Conservation (phyloP, 2,329 filamentous ascomycete species). For the Myriangium duriaei region DNA sequence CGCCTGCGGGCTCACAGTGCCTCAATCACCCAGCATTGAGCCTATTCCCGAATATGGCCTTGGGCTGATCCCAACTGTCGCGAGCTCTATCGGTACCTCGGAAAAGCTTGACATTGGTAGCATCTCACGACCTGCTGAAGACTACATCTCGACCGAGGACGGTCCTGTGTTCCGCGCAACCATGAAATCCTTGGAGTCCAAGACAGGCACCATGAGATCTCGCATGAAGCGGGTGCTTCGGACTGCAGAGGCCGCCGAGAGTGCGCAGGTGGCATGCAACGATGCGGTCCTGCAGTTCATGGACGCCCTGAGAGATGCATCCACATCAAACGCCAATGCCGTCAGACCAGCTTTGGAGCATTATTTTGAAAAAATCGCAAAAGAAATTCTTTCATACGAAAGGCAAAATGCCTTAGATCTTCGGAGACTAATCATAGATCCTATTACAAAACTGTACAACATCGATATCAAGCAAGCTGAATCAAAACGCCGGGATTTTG, state of each 20-base stretch:
- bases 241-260: conserved; percentile 77
- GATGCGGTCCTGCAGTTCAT: conserved; percentile 73
- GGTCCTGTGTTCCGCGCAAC: conserved; percentile 92
- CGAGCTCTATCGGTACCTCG: conserved; percentile 23
- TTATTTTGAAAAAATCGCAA: conserved; percentile 94
- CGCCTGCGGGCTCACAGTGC: conserved; percentile 30
- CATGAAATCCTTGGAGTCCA: conserved; percentile 91
- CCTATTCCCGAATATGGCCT: conserved; percentile 36
- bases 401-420: conserved; percentile 71
- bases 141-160: conserved; percentile 75
- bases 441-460: conserved; percentile 80
- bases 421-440: conserved; percentile 89
- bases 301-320: conserved; percentile 74
- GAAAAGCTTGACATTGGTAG: conserved; percentile 82
- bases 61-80: conserved; percentile 29
- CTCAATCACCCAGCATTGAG: conserved; percentile 35
- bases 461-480: conserved; percentile 97
- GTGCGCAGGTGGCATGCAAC: conserved; percentile 71
- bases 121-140: conserved; percentile 57
- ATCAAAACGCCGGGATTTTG: conserved; percentile 91
- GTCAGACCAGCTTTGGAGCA: conserved; percentile 96
- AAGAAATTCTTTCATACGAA: conserved; percentile 80
- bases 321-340: conserved; percentile 82
- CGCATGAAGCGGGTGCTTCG: conserved; percentile 96
- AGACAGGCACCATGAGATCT: conserved; percentile 83